A percentile compares a stretch with the other conserved stretches of the same genome.
Evolutionary conservation across 2,329 filamentous ascomycete species (phyloP).

Genomic region (Metarhizium album): DNA sequence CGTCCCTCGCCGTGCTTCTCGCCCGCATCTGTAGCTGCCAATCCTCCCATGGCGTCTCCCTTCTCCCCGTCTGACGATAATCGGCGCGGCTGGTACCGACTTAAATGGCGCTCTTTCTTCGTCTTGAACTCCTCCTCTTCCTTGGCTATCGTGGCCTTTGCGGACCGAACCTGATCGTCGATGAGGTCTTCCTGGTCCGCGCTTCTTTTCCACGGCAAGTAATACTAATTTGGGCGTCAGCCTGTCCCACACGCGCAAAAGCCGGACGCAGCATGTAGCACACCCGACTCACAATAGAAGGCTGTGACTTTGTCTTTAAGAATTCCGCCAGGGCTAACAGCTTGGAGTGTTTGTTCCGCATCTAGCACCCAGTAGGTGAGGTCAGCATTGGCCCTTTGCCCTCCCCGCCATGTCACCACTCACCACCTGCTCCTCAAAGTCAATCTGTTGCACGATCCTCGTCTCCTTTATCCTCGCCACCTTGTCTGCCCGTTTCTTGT

Average conservation of each 20-base stretch:
- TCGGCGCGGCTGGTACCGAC: constrained; percentile 15
- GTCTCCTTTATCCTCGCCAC: constrained; percentile 49
- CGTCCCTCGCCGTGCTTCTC: constrained; percentile 1
- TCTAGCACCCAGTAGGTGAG: no score
- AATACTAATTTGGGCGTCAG: constrained; percentile 49
- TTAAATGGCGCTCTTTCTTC: constrained; percentile 29
- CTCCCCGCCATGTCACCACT: background rate
- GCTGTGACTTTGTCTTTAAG: constrained; percentile 59
- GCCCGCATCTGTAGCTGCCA: background rate
- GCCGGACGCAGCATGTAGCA: background rate
- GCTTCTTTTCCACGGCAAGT: constrained; percentile 71
- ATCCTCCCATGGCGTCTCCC: constrained; percentile 20
- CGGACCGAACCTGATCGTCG: constrained; percentile 56
- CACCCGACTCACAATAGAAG: constrained; percentile 54
- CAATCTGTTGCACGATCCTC: constrained; percentile 58
- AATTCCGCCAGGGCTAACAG: constrained; percentile 62
- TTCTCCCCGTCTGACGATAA: constrained; percentile 10
- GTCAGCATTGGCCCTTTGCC: background rate
- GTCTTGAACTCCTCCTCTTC: constrained; percentile 55
- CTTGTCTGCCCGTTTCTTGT: constrained; percentile 54
- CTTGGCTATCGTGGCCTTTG: constrained; percentile 49
- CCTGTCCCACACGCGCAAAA: background rate
- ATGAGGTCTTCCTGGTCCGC: constrained; percentile 60
- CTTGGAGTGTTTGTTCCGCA: constrained; percentile 64
- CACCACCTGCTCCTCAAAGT: constrained; percentile 68